Percentiles rank a stretch among this genome's conserved stretches.
Conservation (phyloP, 1,139 yeast species). For the Protomyces macrosporus region DNA sequence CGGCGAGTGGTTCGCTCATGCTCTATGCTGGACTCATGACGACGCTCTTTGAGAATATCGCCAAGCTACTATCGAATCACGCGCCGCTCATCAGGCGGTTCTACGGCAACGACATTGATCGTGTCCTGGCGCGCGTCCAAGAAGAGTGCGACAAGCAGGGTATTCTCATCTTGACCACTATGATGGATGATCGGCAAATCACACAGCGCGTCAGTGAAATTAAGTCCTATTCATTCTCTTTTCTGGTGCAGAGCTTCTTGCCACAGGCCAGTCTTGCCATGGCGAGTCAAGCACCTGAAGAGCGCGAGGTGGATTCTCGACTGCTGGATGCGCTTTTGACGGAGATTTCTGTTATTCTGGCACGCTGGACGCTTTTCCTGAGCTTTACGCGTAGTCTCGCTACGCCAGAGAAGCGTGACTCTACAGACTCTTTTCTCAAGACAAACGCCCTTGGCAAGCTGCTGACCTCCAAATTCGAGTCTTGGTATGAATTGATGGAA, state of each 20-base stretch:
- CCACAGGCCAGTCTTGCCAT: slow-evolving; percentile 32
- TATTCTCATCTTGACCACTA: slow-evolving; percentile 79
- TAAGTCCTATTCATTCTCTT: slow-evolving; percentile 50
- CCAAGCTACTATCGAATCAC: slow-evolving; percentile 80
- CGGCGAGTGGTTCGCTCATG: slow-evolving; percentile 19
- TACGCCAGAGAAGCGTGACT: slow-evolving; percentile 15
- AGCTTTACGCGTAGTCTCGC: slow-evolving; percentile 63
- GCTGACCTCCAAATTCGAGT: slow-evolving; percentile 45
- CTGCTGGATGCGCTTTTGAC: slow-evolving; percentile 55
- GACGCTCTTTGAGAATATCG: slow-evolving; percentile 75
- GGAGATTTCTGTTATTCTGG: slow-evolving; percentile 71
- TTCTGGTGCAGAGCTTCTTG: slow-evolving; percentile 33
- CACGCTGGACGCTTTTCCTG: slow-evolving; percentile 81
- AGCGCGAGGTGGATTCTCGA: slow-evolving; percentile 45
- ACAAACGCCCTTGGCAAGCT: neutral
- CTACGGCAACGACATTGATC: slow-evolving; percentile 60
- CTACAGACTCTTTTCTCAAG: slow-evolving; percentile 37
- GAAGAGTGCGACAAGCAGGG: slow-evolving; percentile 87
- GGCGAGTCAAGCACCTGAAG: slow-evolving; percentile 34
- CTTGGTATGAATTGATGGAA: slow-evolving; percentile 59
- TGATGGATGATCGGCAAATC: slow-evolving; percentile 65
- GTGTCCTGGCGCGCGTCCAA: slow-evolving; percentile 69
- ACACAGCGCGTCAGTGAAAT: slow-evolving; percentile 43
- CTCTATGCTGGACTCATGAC: slow-evolving; percentile 41
- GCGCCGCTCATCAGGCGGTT: slow-evolving; percentile 67